Conservation (phyloP, 345 rosid genomes). For the Boechera retrofracta region DNA sequence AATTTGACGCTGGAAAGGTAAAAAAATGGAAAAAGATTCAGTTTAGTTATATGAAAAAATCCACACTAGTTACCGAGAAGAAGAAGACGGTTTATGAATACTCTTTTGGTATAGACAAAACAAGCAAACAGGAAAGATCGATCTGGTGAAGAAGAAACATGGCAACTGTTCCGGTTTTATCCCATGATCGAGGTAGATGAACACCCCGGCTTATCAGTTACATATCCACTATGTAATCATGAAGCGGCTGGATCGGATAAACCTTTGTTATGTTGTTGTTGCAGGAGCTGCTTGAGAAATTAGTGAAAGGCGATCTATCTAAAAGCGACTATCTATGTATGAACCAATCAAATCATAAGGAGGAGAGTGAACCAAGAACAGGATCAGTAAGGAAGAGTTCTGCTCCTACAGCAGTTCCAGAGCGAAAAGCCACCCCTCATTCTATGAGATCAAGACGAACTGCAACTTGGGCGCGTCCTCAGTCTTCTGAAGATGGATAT, state of each 20-base stretch:
- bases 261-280: conserved; percentile 28
- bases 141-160: conserved; percentile 85
- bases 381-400: conserved; percentile 52
- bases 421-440: conserved; percentile 70
- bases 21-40: neutral
- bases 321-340: conserved; percentile 68
- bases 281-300: conserved; percentile 81
- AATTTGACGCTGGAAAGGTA: conserved; percentile 86
- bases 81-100: conserved; percentile 5
- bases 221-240: neutral
- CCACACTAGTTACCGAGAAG: neutral
- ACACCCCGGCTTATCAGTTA: neutral
- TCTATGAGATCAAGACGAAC: conserved; percentile 92
- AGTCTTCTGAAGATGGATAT: conserved; percentile 78
- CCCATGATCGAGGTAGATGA: conserved; percentile 82
- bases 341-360: conserved; percentile 51
- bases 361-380: conserved; percentile 40
- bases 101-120: conserved; percentile 62
- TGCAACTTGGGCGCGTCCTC: conserved; percentile 76
- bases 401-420: conserved; percentile 54
- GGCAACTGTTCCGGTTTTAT: conserved; percentile 90
- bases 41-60: neutral
- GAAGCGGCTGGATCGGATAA: conserved; percentile 7
- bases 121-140: conserved; percentile 85
- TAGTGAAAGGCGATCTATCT: conserved; percentile 69